Conservation (phyloP, 2,329 filamentous ascomycete genomes). For the Microcyclospora pomicola region DNA sequence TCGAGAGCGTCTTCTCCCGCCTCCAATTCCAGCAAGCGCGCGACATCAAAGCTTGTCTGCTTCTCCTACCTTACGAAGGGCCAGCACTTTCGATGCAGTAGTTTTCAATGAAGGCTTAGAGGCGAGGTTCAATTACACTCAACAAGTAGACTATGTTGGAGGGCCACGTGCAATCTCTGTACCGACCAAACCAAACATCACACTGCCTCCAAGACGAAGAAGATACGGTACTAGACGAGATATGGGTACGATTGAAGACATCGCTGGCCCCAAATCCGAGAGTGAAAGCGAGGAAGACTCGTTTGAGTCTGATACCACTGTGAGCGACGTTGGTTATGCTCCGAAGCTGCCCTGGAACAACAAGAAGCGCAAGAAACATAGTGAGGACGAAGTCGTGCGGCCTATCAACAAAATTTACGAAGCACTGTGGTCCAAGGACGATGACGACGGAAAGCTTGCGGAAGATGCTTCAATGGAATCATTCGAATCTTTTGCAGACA, state of each 20-base stretch:
- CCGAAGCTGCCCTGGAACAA: conserved; percentile 14
- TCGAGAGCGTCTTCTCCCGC: conserved; percentile 34
- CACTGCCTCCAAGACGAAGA: conserved; percentile 5
- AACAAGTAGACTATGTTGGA: not conserved
- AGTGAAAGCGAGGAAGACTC: conserved; percentile 17
- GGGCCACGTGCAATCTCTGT: conserved; percentile 1
- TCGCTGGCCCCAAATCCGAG: not conserved
- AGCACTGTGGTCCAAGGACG: not conserved
- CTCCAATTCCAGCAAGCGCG: conserved; percentile 20
- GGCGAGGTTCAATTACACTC: conserved; percentile 38
- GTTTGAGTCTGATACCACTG: conserved; percentile 10
- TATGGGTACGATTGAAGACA: conserved; percentile 1
- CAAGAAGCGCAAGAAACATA: conserved; percentile 15
- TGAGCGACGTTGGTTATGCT: conserved; percentile 9
- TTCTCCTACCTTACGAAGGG: conserved; percentile 8
- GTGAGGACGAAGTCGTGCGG: not conserved
- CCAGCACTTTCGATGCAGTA: conserved; percentile 39
- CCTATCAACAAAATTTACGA: too few relatives aligned
- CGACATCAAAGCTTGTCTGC: not conserved
- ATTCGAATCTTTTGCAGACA: too few relatives aligned
- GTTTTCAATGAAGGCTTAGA: conserved; percentile 36
- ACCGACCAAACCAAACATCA: conserved; percentile 3
- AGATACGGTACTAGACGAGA: conserved; percentile 2
- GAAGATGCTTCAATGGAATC: not conserved
- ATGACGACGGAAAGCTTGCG: not conserved